Evolutionary conservation across 768 basidiomycete species (phyloP).

Genomic region (Macrolepiota fuliginosa): DNA sequence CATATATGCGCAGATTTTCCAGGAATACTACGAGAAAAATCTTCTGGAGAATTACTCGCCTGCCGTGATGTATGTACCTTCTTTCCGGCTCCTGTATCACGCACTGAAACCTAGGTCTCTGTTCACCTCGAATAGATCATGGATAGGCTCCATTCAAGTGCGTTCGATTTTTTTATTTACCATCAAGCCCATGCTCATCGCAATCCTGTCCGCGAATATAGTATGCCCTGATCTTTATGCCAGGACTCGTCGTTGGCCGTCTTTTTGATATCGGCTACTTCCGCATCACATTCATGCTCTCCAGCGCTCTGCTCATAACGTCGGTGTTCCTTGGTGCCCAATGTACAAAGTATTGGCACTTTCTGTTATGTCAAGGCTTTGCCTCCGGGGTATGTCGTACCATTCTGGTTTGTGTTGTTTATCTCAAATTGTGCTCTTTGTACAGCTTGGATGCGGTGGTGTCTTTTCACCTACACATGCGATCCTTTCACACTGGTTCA

Average conservation of each 20-base stretch:
- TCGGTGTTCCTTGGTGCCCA: constrained; percentile 54
- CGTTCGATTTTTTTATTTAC: not conserved
- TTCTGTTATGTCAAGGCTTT: constrained; percentile 63
- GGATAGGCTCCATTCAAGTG: constrained; percentile 80
- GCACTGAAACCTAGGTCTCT: not conserved
- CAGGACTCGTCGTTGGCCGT: constrained; percentile 72
- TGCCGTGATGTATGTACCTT: constrained; percentile 57
- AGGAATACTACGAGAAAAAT: constrained; percentile 63
- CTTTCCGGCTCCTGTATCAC: not conserved
- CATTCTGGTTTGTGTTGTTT: constrained; percentile 61
- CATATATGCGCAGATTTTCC: constrained; percentile 51
- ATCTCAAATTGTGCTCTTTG: not conserved
- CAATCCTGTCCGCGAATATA: constrained; percentile 36
- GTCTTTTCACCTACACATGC: constrained; percentile 63
- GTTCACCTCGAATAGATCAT: constrained; percentile 44
- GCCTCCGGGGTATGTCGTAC: constrained; percentile 44
- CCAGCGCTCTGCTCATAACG: constrained; percentile 32
- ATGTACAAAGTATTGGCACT: constrained; percentile 65
- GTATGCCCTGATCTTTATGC: not conserved
- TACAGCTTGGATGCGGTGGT: constrained; percentile 47
- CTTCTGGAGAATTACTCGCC: constrained; percentile 47
- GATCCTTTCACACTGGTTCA: constrained; percentile 73
- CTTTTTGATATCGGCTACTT: constrained; percentile 55
- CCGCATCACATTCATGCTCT: constrained; percentile 38
- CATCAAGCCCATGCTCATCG: not conserved